phyloP scores from a whole-genome alignment of 306 rosid genomes.

The Castanea sativa region DNA sequence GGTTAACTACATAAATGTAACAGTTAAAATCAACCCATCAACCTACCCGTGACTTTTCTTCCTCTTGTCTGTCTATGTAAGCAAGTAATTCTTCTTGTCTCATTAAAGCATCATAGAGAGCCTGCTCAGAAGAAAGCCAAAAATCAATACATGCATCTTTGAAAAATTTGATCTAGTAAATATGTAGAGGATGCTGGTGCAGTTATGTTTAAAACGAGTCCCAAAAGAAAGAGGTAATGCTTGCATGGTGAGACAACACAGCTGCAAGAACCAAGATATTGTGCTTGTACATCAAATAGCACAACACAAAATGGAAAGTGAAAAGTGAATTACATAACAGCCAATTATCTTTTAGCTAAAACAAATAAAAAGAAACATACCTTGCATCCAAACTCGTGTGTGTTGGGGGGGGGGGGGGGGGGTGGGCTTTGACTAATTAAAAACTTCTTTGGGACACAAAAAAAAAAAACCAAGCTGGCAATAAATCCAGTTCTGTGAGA shows the following conservation, averaged over 20 bases:
- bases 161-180: background rate
- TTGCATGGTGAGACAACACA: background rate
- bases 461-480: background rate
- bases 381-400: background rate
- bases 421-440: background rate
- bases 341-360: background rate
- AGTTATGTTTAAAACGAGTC: background rate
- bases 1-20: background rate
- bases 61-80: slow-evolving; percentile 80
- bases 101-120: slow-evolving; percentile 86
- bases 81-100: slow-evolving; percentile 96
- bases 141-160: slow-evolving; percentile 11
- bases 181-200: background rate
- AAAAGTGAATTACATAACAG: background rate
- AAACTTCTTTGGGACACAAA: background rate
- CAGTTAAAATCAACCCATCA: background rate
- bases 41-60: slow-evolving; percentile 76
- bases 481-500: background rate
- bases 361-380: background rate
- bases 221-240: background rate
- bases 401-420: background rate
- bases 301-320: background rate
- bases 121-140: slow-evolving; percentile 41
- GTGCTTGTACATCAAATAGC: background rate
- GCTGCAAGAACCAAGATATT: background rate